Evolutionary conservation across 768 basidiomycete species (phyloP).

Genomic region (Amanita rimosa): DNA sequence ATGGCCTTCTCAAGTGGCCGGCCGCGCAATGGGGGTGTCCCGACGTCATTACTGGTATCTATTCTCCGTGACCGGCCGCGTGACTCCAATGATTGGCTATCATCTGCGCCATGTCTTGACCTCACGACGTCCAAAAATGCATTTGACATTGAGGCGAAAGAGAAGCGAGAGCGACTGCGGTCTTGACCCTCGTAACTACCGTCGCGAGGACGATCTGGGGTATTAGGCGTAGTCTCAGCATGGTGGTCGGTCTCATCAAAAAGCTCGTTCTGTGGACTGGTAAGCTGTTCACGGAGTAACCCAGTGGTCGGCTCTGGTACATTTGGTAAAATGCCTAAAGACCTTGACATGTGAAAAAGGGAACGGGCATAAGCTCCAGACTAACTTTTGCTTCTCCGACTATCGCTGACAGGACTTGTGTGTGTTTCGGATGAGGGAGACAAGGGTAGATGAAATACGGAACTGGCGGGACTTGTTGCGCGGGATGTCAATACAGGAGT

Average conservation of each 20-base stretch:
- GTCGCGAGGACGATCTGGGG: slow-evolving; percentile 8
- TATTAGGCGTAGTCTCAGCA: not conserved
- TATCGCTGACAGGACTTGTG: not conserved
- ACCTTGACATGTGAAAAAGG: not conserved
- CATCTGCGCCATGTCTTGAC: slow-evolving; percentile 16
- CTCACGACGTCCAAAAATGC: slow-evolving; percentile 38
- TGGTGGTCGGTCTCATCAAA: not conserved
- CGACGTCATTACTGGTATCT: not conserved
- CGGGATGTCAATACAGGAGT: slow-evolving; percentile 8
- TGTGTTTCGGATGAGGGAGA: not conserved
- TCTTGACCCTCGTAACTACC: slow-evolving; percentile 14
- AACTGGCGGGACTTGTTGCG: slow-evolving; percentile 2
- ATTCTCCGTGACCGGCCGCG: slow-evolving; percentile 14
- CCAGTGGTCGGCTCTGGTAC: slow-evolving; percentile 8
- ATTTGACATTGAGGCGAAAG: slow-evolving; percentile 39
- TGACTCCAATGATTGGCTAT: slow-evolving; percentile 6
- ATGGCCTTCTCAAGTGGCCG: slow-evolving; percentile 11
- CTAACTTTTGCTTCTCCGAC: slow-evolving; percentile 2
- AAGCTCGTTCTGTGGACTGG: not conserved
- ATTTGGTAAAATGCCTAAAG: not conserved
- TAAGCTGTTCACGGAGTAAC: not conserved
- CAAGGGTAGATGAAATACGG: slow-evolving; percentile 3
- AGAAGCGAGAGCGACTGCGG: slow-evolving; percentile 34
- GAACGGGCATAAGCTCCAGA: not conserved
- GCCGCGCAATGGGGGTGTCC: slow-evolving; percentile 8